Evolutionary conservation across 805 yeast species (phyloP).

Genomic region (Candida maltosa): DNA sequence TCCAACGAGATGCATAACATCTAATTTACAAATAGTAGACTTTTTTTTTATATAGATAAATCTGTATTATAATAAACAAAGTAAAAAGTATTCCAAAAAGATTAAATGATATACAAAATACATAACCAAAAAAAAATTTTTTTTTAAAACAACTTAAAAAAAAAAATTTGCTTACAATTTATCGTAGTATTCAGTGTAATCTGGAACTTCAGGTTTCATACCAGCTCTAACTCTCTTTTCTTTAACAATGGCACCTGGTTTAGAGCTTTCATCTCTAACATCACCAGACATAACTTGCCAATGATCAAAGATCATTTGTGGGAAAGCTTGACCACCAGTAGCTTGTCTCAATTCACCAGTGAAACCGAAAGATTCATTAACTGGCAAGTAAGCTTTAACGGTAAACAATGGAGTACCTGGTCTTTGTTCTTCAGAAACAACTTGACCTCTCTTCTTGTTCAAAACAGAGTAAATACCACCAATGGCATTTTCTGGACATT

Average conservation of each 20-base stretch:
- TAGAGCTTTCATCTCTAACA: constrained; percentile 80
- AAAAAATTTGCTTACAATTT: constrained; percentile 56
- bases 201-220: constrained; percentile 96
- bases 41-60: too few relatives aligned
- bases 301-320: constrained; percentile 99
- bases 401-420: constrained; percentile 99
- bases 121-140: too few relatives aligned
- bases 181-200: constrained; percentile 98
- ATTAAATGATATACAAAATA: too few relatives aligned
- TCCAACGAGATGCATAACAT: too few relatives aligned
- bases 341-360: constrained; percentile 99
- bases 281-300: constrained; percentile 92
- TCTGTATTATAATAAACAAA: too few relatives aligned
- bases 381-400: constrained; percentile 99
- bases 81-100: too few relatives aligned
- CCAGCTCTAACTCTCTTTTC: constrained; percentile 91
- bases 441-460: constrained; percentile 99
- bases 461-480: constrained; percentile 99
- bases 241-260: constrained; percentile 59
- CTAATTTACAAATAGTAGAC: too few relatives aligned
- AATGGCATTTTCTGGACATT: constrained; percentile 98
- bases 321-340: constrained; percentile 99
- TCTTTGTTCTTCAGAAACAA: constrained; percentile 98
- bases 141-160: too few relatives aligned
- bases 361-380: constrained; percentile 99